Percentiles rank a stretch among this genome's conserved stretches.
phyloP scores from a whole-genome alignment of 805 yeast species.

The Hanseniaspora vineae region DNA sequence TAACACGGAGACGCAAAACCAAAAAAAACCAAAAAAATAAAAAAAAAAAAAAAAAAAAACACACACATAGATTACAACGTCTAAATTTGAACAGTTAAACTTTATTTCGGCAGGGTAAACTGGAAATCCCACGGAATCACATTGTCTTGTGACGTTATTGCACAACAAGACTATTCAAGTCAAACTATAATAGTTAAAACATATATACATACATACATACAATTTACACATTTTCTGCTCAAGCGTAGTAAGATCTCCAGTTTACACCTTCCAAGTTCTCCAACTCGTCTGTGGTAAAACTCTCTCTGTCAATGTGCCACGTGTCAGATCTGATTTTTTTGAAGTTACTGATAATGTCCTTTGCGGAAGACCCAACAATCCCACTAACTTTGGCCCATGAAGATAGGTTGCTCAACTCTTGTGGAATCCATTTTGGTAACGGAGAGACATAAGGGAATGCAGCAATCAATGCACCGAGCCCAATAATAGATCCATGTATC shows the following conservation, averaged over 20 bases:
- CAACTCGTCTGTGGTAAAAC: constrained; percentile 64
- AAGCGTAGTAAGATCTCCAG: constrained; percentile 85
- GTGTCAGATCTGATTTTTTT: constrained; percentile 90
- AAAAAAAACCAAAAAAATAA: background rate
- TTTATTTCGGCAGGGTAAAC: background rate
- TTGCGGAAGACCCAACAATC: constrained; percentile 69
- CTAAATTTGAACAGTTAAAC: background rate
- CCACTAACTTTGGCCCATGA: constrained; percentile 66
- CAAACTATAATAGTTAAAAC: background rate
- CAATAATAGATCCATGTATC: constrained; percentile 78
- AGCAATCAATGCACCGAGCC: constrained; percentile 73
- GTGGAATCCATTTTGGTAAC: constrained; percentile 83
- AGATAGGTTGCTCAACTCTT: constrained; percentile 54
- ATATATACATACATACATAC: background rate
- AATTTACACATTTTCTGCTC: constrained; percentile 3
- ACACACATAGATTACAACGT: background rate
- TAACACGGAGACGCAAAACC: background rate
- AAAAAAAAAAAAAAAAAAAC: background rate
- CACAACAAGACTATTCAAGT: too few relatives aligned
- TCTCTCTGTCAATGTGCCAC: constrained; percentile 79
- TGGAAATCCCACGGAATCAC: background rate
- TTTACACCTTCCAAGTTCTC: constrained; percentile 90
- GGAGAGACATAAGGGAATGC: constrained; percentile 90
- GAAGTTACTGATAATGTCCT: constrained; percentile 66
- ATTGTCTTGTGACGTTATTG: too few relatives aligned